These are phyloP conservation scores for Sporobolomyces phaffii DNA, from an alignment of 768 basidiomycete species.

Conservation along the genomic window DNA sequence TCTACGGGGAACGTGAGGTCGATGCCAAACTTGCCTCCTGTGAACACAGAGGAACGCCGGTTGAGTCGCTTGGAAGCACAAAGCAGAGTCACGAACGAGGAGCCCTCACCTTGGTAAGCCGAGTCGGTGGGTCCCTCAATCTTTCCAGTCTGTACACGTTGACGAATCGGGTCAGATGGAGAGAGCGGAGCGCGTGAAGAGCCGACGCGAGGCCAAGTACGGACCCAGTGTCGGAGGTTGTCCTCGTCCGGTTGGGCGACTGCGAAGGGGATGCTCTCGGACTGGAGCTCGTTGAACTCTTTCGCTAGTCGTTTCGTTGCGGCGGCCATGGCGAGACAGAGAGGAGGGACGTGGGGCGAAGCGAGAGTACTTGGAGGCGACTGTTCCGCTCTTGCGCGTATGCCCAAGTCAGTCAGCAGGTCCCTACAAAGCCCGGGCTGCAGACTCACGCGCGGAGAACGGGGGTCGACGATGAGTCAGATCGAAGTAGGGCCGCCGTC, in stretches of 20 bases:
- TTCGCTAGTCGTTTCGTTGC: conserved; percentile 27
- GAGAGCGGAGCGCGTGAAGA: too few species aligned
- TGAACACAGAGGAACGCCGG: neutral
- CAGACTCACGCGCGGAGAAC: too few species aligned
- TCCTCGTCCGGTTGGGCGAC: conserved; percentile 22
- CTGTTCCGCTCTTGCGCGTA: too few species aligned
- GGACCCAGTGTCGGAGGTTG: conserved; percentile 38
- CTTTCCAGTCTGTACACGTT: conserved; percentile 19
- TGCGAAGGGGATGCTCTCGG: conserved; percentile 25
- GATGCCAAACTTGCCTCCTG: conserved; percentile 33
- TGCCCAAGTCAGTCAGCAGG: too few species aligned
- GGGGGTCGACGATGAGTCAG: too few species aligned
- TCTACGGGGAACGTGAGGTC: conserved; percentile 34
- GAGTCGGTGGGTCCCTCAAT: conserved; percentile 35
- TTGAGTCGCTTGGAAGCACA: too few species aligned
- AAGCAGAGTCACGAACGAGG: too few species aligned
- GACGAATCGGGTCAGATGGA: too few species aligned
- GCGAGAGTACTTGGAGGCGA: too few species aligned
- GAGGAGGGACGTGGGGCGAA: neutral
- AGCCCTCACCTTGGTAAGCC: conserved; percentile 30
- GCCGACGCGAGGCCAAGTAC: neutral
- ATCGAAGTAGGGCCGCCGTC: too few species aligned
- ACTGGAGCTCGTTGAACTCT: conserved; percentile 34
- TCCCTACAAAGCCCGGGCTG: too few species aligned
- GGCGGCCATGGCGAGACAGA: conserved; percentile 5